Evolutionary conservation across 2,329 filamentous ascomycete genomes (phyloP), one percentile per base, ranked within the genome.

Genomic region (Beauveria rudraprayagi): DNA sequence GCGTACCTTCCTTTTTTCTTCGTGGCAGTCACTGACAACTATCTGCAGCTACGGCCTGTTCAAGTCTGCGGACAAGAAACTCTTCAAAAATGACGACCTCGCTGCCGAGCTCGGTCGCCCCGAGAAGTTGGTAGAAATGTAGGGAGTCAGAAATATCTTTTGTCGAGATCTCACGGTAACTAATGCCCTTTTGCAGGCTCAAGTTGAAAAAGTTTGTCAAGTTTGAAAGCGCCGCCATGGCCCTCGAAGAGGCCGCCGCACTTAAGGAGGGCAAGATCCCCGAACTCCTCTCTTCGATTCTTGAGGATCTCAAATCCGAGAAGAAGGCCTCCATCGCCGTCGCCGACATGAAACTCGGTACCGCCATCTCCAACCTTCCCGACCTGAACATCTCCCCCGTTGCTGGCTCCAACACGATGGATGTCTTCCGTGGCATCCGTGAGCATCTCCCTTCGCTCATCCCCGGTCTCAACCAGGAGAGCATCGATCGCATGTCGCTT

Each of bases 41-140:
- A 19, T 64, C 61, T 66, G 67, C 69, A 96, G 94, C 75, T 97
- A 97, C 81, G 94, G 92, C 77, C 86, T 99, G 75, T 92, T 99
- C 81, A 97, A 99, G 83, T 90, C 93, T 70, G 91, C 92, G 76
- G 93, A 97, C 84, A 97, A 97, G 86, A 97, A 97, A 82, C 84
- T 97, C 63, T 82, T 99, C 67, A 94, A 96, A 77, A 87, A 89
- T 71, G 89, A 93, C 77, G 87, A 92, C 71, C 77, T 96, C 65
- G 83, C 84, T 59, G 82, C 85, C 65, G 87, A 94, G 74, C 82
- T 92, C 64, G 83, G 86, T 66, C 89, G 88, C 63, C 87, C 91
- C 41, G 92, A 97, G 76, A 90, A 90, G 70, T 85, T 96, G 66
- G 90, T 91, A 69, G 89, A 90, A 70, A 85, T 96, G 89, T 93